Evolutionary conservation across 768 basidiomycete species (phyloP).

Genomic region (Botryobasidium botryosum): DNA sequence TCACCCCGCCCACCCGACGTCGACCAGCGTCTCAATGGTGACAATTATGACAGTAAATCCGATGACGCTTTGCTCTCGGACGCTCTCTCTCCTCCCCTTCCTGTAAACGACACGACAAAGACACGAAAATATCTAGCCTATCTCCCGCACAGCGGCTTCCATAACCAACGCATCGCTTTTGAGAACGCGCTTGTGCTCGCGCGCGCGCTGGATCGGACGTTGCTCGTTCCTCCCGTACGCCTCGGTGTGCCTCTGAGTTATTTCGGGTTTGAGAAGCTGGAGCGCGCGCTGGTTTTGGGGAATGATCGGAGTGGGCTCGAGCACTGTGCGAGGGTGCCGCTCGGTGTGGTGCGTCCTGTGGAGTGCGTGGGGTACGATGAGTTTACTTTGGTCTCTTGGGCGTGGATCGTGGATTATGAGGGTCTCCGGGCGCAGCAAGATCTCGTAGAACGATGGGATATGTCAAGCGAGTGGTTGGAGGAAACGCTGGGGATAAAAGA

Average conservation of each 20-base stretch:
- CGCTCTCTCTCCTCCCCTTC: too few species aligned
- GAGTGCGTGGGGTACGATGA: slow-evolving; percentile 47
- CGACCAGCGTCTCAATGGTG: too few species aligned
- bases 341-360: slow-evolving; percentile 19
- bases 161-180: slow-evolving; percentile 74
- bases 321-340: too few species aligned
- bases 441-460: slow-evolving; percentile 34
- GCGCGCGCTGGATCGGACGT: slow-evolving; percentile 50
- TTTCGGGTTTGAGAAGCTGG: slow-evolving; percentile 33
- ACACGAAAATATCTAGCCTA: slow-evolving; percentile 52
- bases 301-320: slow-evolving; percentile 33
- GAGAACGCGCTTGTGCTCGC: slow-evolving; percentile 72
- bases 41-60: too few species aligned
- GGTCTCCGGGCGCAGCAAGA: slow-evolving; percentile 19
- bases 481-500: slow-evolving; percentile 23
- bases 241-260: slow-evolving; percentile 52
- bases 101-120: too few species aligned
- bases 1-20: too few species aligned
- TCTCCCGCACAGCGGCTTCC: slow-evolving; percentile 69
- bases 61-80: too few species aligned
- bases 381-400: slow-evolving; percentile 52
- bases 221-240: slow-evolving; percentile 60
- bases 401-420: slow-evolving; percentile 43
- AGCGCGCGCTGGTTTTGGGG: slow-evolving; percentile 27
- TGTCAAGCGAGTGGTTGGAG: slow-evolving; percentile 32